Base-by-base conservation (phyloP, 1,284 basidiomycete genomes). In the Cryptococcus floricola region DNA sequence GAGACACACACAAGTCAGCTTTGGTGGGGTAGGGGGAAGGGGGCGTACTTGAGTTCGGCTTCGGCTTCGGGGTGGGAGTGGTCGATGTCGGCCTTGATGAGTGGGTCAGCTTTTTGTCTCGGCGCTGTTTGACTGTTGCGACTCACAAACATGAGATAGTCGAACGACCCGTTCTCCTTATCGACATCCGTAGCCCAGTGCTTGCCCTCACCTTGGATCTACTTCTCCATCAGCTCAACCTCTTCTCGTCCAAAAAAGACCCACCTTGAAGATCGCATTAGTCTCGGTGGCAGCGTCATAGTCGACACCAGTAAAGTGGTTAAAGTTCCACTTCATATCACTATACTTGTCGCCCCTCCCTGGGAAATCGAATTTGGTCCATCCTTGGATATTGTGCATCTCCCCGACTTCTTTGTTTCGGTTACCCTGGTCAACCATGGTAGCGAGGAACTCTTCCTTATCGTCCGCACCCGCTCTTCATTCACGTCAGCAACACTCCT, bases 281-380 rank as follows among this genome's bases (percentile, higher is more conserved):
- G 82, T 84, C 60, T 80, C 81, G 16, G 83, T 82, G 56, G 82
- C 81, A 18, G 87, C 81, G 71, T 97, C 92, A 81, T 85, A 96
- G 69, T 97, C 94, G 14, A 95, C 80, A 7, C 93, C 93, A 82
- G 68, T 64, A 62, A 81, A 81, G 58, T 80, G 78, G 65, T 79
- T 79, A 61, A 74, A 80, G 63, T 74, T 70, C 80, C 79, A 84
- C 61, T 82, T 80, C 68, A 84, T 70, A 18, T 72, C 58, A 13
- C 77, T 80, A 68, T 83, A 79, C 64, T 90, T 87, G 57, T 83
- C 84, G 13, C 80, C 82, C 73, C 94, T 81, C 37, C 87, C 88
- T 7, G 84, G 80, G 73, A 93, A 97, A 62, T 88, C 85, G 71
- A 89, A 70, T 72, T 77, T 77, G 23, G 90, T 93, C 91, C 91